Base-by-base conservation (phyloP, 306 rosid species). In the Citrullus mucosospermus region DNA sequence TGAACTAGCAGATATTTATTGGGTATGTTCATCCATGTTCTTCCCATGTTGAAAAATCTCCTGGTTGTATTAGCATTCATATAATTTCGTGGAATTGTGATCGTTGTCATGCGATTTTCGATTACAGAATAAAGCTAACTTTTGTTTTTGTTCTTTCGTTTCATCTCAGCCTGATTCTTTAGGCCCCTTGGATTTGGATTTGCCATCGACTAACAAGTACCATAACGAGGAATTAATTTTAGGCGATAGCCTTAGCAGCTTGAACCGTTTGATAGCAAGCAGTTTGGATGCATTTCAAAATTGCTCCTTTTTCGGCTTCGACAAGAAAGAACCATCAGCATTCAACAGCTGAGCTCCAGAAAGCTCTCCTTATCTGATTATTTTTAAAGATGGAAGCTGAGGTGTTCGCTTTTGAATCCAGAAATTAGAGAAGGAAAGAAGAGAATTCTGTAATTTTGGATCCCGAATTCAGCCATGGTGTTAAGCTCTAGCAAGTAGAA, bases 241-340 rank as follows among this genome's bases (percentile, higher is more conserved):
- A 82, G 84, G 87, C 55, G 99, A 95, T 79, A 94, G 97, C 82
- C 97, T 93, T 60, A 84, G 97, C 78, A 96, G 97, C 28, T 81
- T 95, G 88, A 95, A 91, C 85, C 97, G 93, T 78, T 88, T 95
- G 78, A 95, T 95, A 85, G 99, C 97, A 74, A 95, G 96, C 93
- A 95, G 99, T 83, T 86, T 95, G 80, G 99, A 95, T 85, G 97
- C 99, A 56, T 95, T 95, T 86, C 99, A 95, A 89, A 95, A 90
- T 86, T 95, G 97, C 84, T 92, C 97, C 12, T 95, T 95, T 88
- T 92, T 95, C 32, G 93, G 93, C 67, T 41, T 88, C 57, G 96
- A 95, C 83, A 95, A 94, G 94, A 94, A 89, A 87, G 99, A 95
- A 81, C 34, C 75, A 43, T 43, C 92, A 48, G 79, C 89, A 48